Evolutionary conservation across 176 grass and related monocot species (phyloP).

Genomic region (Melocanna baccifera): DNA sequence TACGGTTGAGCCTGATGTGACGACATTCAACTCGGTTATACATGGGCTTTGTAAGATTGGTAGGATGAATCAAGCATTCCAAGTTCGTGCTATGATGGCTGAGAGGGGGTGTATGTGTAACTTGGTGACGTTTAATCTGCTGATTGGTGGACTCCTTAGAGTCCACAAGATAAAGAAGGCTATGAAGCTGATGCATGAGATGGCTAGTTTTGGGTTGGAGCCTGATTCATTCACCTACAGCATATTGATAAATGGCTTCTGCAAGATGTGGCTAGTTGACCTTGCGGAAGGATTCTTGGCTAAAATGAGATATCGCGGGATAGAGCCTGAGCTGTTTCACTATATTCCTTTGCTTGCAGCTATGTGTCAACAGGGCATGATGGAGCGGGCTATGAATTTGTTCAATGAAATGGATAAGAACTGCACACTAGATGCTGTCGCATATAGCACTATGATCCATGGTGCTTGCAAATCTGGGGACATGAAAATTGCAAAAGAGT

Average conservation of each 20-base stretch:
- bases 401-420: conserved; percentile 56
- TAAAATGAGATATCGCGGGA: conserved; percentile 35
- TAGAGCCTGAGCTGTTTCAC: conserved; percentile 39
- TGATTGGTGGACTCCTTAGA: conserved; percentile 54
- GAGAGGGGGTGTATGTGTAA: conserved; percentile 38
- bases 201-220: conserved; percentile 36
- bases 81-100: conserved; percentile 46
- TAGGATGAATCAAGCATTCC: conserved; percentile 29
- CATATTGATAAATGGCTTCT: conserved; percentile 59
- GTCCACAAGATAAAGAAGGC: conserved; percentile 40
- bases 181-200: conserved; percentile 42
- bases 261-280: conserved; percentile 49
- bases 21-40: conserved; percentile 60
- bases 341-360: conserved; percentile 54
- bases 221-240: conserved; percentile 54
- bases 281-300: conserved; percentile 36
- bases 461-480: conserved; percentile 48
- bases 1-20: conserved; percentile 33
- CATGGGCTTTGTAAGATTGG: conserved; percentile 55
- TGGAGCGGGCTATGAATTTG: conserved; percentile 37
- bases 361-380: conserved; percentile 52
- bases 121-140: conserved; percentile 52
- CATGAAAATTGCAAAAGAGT: conserved; percentile 34
- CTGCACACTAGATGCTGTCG: conserved; percentile 30
- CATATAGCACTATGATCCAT: conserved; percentile 61